These are phyloP conservation scores for Pontederia paniculata DNA, from an alignment of 176 grass and related monocot species.

Conservation along the genomic window DNA sequence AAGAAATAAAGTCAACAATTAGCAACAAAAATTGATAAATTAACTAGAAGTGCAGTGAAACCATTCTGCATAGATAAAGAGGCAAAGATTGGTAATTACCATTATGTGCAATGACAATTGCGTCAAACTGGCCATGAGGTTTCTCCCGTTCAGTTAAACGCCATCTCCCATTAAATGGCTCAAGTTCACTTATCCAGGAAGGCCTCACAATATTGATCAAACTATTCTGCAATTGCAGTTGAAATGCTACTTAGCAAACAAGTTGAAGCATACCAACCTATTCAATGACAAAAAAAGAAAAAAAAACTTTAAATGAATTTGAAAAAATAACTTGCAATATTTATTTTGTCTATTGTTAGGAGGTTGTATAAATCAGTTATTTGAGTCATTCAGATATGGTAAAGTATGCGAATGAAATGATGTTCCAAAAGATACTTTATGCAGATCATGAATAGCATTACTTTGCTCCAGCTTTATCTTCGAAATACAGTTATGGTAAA, in stretches of 20 bases:
- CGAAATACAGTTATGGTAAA: no score
- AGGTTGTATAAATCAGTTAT: no score
- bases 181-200: conserved; percentile 90
- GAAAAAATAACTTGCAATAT: no score
- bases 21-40: not conserved
- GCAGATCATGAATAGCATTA: no score
- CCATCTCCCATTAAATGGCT: conserved; percentile 76
- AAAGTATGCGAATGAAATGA: no score
- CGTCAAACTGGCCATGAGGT: conserved; percentile 64
- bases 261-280: conserved; percentile 9
- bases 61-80: conserved; percentile 8
- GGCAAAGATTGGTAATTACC: conserved; percentile 28
- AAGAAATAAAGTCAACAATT: not conserved
- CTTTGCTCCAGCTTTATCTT: no score
- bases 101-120: conserved; percentile 86
- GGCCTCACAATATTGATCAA: conserved; percentile 48
- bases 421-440: no score
- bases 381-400: no score
- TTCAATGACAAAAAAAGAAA: conserved; percentile 7
- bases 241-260: conserved; percentile 18
- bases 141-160: conserved; percentile 72
- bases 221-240: conserved; percentile 40
- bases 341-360: no score
- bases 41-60: no score
- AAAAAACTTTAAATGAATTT: no score